Conservation (phyloP, 108 stramenopile species). For the Stephanodiscus triporus region DNA sequence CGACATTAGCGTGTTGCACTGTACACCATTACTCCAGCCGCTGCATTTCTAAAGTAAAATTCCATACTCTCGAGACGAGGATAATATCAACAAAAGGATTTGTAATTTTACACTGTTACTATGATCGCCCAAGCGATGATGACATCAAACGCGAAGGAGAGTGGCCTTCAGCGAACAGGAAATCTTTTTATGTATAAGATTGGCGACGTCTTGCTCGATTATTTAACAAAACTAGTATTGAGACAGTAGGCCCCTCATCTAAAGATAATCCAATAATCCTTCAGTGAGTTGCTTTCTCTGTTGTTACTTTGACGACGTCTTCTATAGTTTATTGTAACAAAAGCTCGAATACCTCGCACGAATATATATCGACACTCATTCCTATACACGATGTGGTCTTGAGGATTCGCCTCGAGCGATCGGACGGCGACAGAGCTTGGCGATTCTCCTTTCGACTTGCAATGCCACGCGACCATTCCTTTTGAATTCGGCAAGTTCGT, state of each 20-base stretch:
- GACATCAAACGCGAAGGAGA: background rate
- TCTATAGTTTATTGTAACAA: background rate
- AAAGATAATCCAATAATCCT: too few relatives aligned
- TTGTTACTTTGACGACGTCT: too few relatives aligned
- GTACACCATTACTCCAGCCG: background rate
- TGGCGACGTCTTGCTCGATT: background rate
- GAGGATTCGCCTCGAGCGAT: background rate
- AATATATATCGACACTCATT: slow-evolving; percentile 2
- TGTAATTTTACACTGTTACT: background rate
- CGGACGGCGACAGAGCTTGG: slow-evolving; percentile 1
- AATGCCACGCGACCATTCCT: slow-evolving; percentile 1
- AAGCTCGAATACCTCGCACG: slow-evolving; percentile 1
- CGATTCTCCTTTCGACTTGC: background rate
- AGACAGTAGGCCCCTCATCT: too few relatives aligned
- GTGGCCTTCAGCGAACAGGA: background rate
- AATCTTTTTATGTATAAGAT: background rate
- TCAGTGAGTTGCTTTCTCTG: too few relatives aligned
- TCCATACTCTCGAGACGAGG: background rate
- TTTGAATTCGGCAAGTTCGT: slow-evolving; percentile 20
- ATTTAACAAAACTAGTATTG: background rate
- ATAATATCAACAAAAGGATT: background rate
- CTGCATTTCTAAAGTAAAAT: background rate
- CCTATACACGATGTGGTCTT: background rate
- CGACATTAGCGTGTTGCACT: background rate
- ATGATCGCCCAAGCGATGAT: background rate